A percentile compares a stretch with the other conserved stretches of the same genome.
Conservation (phyloP, 495 filamentous ascomycete genomes). For the Evernia prunastri region DNA sequence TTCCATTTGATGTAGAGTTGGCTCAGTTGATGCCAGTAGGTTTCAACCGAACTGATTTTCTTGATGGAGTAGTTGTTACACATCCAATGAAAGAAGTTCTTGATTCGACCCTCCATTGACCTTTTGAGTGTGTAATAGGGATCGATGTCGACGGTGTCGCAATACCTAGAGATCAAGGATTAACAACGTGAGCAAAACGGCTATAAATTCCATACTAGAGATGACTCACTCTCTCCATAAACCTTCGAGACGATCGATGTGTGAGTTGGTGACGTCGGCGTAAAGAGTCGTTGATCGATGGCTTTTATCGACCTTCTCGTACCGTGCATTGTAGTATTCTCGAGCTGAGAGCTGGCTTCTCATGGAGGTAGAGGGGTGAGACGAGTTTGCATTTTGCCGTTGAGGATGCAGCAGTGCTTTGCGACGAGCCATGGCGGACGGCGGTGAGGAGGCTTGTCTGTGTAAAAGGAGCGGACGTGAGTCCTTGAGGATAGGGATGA, state of each 20-base stretch:
- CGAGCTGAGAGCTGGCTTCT: conserved; percentile 7
- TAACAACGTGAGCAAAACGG: not conserved
- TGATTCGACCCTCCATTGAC: conserved; percentile 6
- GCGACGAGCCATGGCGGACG: no score
- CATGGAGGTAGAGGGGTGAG: no score
- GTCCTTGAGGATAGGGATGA: no score
- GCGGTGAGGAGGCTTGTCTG: no score
- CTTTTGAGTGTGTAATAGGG: conserved; percentile 8
- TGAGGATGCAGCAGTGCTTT: not conserved
- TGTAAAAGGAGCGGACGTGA: no score
- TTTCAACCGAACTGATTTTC: conserved; percentile 16
- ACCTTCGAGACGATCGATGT: no score
- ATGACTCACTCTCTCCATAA: no score
- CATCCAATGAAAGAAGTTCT: conserved; percentile 15
- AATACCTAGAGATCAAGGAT: conserved; percentile 9
- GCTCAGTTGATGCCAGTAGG: conserved; percentile 15
- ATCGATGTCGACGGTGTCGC: no score
- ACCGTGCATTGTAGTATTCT: conserved; percentile 16
- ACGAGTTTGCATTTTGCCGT: no score
- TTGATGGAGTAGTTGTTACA: conserved; percentile 11
- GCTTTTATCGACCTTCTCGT: conserved; percentile 12
- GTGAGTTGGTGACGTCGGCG: conserved; percentile 4
- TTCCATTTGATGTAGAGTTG: conserved; percentile 18
- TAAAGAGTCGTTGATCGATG: conserved; percentile 15
- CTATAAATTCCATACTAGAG: not conserved